Evolutionary conservation across 192 early-diverging fungal species (phyloP).

Genomic region (Helicostylum pulchrum): DNA sequence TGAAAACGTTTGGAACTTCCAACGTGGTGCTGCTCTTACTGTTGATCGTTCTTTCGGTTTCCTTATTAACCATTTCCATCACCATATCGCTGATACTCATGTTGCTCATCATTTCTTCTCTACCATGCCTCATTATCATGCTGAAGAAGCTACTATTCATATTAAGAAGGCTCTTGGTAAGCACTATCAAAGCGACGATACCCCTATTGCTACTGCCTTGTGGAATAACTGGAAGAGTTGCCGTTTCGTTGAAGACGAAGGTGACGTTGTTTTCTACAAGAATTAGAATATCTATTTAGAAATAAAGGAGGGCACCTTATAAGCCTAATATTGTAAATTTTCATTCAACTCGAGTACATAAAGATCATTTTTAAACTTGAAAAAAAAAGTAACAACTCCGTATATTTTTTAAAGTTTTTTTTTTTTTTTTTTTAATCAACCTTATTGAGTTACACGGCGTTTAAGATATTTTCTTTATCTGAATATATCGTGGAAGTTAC

Average conservation of each 20-base stretch:
- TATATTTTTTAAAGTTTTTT: too few species aligned
- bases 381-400: too few species aligned
- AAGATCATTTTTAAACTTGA: too few species aligned
- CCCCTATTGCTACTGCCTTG: constrained; percentile 63
- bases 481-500: too few species aligned
- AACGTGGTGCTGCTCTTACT: constrained; percentile 82
- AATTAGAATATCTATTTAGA: constrained; percentile 27
- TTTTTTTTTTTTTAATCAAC: too few species aligned
- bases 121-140: constrained; percentile 97
- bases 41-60: constrained; percentile 88
- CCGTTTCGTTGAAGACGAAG: constrained; percentile 91
- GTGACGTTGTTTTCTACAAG: constrained; percentile 67
- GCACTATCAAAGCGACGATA: constrained; percentile 76
- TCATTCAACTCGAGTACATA: too few species aligned
- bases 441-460: too few species aligned
- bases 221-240: constrained; percentile 70
- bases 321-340: too few species aligned
- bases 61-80: constrained; percentile 80
- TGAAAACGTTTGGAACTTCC: constrained; percentile 83
- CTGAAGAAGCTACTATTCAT: constrained; percentile 77
- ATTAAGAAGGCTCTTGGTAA: constrained; percentile 78
- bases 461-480: too few species aligned
- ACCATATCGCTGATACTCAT: constrained; percentile 84
- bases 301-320: too few species aligned
- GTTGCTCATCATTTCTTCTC: constrained; percentile 96